Base-by-base conservation (phyloP, 225 moss, liverwort and hornwort genomes). In the Thuidium tamariscinum region DNA sequence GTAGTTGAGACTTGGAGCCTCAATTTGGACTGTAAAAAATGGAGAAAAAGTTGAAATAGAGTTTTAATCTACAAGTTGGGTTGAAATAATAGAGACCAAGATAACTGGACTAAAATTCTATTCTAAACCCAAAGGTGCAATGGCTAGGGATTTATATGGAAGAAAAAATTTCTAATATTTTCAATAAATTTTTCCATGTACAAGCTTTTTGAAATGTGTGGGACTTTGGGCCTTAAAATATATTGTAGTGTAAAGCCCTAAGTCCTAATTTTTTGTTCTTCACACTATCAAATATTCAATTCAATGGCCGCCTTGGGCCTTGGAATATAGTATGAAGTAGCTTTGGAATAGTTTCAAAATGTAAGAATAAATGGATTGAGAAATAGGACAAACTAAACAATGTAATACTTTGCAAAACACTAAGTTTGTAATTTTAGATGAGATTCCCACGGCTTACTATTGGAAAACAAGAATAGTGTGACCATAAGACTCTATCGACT, bases 271-370 rank as follows among this genome's bases (percentile, higher is more conserved):
- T 9, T 44, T 5, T 16, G 2, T 27, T 42, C 26, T 70, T 3
- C 2, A 27, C 3, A n/a, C 5, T 42, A 42, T 42, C 3, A 71
- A 16, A 44, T 5, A 44, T 29, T 44, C 5, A 44, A 27, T 71
- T 71, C 3, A 71, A 8, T 16, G 10, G 10, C n/a, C n/a, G 3
- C 9, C 1, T 70, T 71, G 10, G 10, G 6, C 5, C 5, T 26
- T 64, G 9, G 1, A 5, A 20, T 1, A 0, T 70, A 27, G 9
- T 5, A 2, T 10, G 3, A 27, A 26, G 14, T 0, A 0, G 3
- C 27, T 0, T 41, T 25, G 0, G 7, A 23, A n/a, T 0, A 13
- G 0, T 67, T 6, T 22, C 5, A 26, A 26, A 25, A 69, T 70
- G 71, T 3, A 29, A 71, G 6, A 29, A 25, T 2, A 44, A 10